Evolutionary conservation across 2,329 filamentous ascomycete genomes (phyloP), one percentile per base, ranked within the genome.

Genomic region (Berkeleyomyces rouxiae): DNA sequence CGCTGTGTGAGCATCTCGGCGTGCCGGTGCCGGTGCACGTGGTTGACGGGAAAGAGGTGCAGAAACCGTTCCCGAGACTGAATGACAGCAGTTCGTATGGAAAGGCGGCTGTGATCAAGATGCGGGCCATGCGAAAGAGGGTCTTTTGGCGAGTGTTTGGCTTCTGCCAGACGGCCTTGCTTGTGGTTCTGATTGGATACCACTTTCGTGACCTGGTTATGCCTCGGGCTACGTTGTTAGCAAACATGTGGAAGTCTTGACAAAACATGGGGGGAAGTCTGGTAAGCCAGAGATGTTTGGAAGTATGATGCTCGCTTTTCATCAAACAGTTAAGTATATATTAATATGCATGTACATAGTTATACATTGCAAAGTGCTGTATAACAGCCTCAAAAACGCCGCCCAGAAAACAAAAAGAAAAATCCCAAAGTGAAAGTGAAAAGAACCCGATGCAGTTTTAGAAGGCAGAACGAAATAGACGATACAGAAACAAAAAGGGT

Each of bases 1-100:
- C 75, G 6, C 69, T 77, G 7, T 77, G 75, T 59, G 63, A 70
- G 23, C 72, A 74, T 47, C 69, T 78, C 1, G 71, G 67, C 6
- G 72, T 75, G 49, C 68, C 72, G 0, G 68, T 75, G 42, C 76
- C 76, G 1, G 67, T 62, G 66, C 69, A 70, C 43, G 71, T 73
- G n/a, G 67, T 67, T 1, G 51, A 63, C 61, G 67, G 65, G 3
- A 46, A 65, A 33, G 51, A 63, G 44, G 65, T 66, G 6, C 55
- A 58, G 66, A 64, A 63, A 59, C 64, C 66, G 42, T 69, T 69
- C 53, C 67, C 67, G 3, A 42, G 66, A 33, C 57, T 67, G 23
- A 69, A 69, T 46, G 67, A 69, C 42, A 63, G 61, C 6, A 62
- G 58, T 9, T 59, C 58, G 51, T 67, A 66, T 39, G 44, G 58